Base-by-base conservation (phyloP, 805 yeast species). In the Komagataella kurtzmanii region DNA sequence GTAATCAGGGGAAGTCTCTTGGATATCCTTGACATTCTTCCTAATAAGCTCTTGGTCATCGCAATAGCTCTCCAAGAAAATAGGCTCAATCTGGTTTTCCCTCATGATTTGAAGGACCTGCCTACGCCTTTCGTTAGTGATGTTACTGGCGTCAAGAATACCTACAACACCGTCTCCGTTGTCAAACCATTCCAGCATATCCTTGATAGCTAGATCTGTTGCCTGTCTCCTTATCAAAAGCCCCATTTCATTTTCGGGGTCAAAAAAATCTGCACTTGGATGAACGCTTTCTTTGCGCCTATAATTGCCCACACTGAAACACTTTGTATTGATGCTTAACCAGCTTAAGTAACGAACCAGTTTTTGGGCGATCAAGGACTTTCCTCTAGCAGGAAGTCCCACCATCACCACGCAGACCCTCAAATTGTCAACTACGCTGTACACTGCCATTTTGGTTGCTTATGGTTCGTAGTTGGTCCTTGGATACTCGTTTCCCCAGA, bases 21-120 rank as follows among this genome's bases (percentile, higher is more conserved):
- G 87, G 52, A 90, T 95, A 66, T 91, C 97, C 57, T 81, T 64
- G 47, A 91, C 82, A 64, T 90, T 91, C 58, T 84, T 83, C 67
- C 76, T 72, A 44, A 93, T 81, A 54, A 89, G 74, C 24, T 82
- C 83, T 56, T 83, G 75, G 66, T 89, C 93, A 61, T 88, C 84
- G 65, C 97, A 90, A 77, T 83, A 86, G 61, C 95, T 85, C 64
- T 93, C 99, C 55, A 93, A 77, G 63, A 91, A 93, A 74, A 93
- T 80, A 1, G 98, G 95, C 64, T 88, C 91, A 53, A 93, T 83
- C 46, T 74, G 74, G 60, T 85, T 76, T 54, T 76, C 76, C 44
- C 84, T 69, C 51, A 84, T 71, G 57, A 75, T 67, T 18, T 63
- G 65, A 55, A 82, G 69, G 50, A 91, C 77, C 71, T 76, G 70